Conservation (phyloP, 768 basidiomycete species). For the Kwoniella shandongensis region DNA sequence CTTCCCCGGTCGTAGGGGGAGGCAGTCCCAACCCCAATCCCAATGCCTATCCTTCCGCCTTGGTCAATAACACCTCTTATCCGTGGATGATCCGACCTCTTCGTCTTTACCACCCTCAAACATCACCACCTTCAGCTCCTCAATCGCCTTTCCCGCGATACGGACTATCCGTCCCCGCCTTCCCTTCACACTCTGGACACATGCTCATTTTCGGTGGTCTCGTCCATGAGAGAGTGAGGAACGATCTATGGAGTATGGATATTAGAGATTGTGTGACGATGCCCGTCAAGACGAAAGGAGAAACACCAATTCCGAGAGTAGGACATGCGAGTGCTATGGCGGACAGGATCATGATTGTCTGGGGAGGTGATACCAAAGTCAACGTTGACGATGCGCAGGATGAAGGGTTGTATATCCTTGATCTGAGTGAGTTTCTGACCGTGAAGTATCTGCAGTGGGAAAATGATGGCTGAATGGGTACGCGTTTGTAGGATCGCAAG, state of each 20-base stretch:
- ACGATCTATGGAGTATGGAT: conserved; percentile 90
- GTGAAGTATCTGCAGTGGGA: neutral
- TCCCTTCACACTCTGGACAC: conserved; percentile 66
- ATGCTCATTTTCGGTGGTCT: conserved; percentile 96
- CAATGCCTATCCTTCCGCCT: conserved; percentile 12
- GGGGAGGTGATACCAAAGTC: conserved; percentile 94
- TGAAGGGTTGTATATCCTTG: conserved; percentile 88
- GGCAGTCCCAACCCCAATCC: neutral
- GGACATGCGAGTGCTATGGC: conserved; percentile 95
- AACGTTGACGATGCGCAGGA: conserved; percentile 75
- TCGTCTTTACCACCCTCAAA: conserved; percentile 23
- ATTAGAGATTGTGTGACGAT: conserved; percentile 74
- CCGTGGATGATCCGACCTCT: conserved; percentile 45
- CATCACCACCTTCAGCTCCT: conserved; percentile 61
- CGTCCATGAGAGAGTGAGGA: conserved; percentile 81
- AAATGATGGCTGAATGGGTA: neutral
- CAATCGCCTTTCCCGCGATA: conserved; percentile 84
- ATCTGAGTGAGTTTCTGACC: conserved; percentile 69
- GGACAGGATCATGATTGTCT: conserved; percentile 91
- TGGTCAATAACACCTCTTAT: conserved; percentile 28
- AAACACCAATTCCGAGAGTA: conserved; percentile 84
- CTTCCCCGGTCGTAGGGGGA: conserved; percentile 8
- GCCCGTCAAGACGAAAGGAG: conserved; percentile 81
- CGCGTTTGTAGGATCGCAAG: conserved; percentile 70
- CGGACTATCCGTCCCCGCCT: conserved; percentile 76